Conservation (phyloP, 768 basidiomycete species). For the Peribolospora baueri region DNA sequence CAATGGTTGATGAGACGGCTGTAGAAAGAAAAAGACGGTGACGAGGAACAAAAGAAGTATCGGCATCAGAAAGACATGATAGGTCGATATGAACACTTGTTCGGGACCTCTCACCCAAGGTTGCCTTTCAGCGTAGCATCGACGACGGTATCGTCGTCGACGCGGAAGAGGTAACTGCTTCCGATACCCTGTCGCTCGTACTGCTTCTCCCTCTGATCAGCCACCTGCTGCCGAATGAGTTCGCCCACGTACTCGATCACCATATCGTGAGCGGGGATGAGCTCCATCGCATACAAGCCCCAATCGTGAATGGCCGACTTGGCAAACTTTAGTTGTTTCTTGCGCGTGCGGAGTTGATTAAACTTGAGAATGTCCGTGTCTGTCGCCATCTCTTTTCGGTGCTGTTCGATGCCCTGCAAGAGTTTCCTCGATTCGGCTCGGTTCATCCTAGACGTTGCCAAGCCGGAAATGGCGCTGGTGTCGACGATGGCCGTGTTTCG, state of each 20-base stretch:
- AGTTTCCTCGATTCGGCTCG: conserved; percentile 77
- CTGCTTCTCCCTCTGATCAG: conserved; percentile 86
- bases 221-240: conserved; percentile 53
- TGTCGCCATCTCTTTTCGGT: conserved; percentile 40
- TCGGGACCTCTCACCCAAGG: conserved; percentile 39
- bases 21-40: conserved; percentile 2
- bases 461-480: conserved; percentile 36
- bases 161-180: conserved; percentile 88
- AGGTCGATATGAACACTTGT: conserved; percentile 18
- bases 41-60: not conserved
- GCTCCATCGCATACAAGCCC: conserved; percentile 93
- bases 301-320: conserved; percentile 93
- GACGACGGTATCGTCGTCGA: conserved; percentile 92
- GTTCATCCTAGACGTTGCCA: conserved; percentile 32
- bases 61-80: conserved; percentile 4
- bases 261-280: conserved; percentile 78
- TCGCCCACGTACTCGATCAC: conserved; percentile 99
- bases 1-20: conserved; percentile 97
- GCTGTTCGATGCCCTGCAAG: conserved; percentile 78
- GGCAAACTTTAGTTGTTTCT: conserved; percentile 84
- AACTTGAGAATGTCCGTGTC: conserved; percentile 59
- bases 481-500: conserved; percentile 24
- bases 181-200: conserved; percentile 96
- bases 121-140: conserved; percentile 99
- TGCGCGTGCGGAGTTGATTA: conserved; percentile 89